These are phyloP conservation scores for Bromus sterilis DNA, from an alignment of 176 grass and related monocot genomes.

Conservation along the genomic window DNA sequence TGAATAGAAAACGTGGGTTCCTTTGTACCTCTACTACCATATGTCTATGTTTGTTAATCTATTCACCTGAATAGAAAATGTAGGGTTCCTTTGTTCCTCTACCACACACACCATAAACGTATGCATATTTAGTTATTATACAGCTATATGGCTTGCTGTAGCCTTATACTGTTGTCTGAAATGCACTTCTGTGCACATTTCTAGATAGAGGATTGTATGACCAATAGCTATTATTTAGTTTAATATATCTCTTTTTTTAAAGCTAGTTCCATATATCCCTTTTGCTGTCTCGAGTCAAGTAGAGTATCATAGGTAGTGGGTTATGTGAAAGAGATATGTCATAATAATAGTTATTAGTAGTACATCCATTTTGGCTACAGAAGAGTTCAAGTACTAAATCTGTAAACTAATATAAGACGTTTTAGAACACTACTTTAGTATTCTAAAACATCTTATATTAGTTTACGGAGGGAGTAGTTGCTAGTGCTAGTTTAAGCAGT, in stretches of 20 bases:
- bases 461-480: neutral
- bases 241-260: neutral
- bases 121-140: neutral
- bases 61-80: neutral
- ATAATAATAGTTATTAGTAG: neutral
- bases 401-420: no score
- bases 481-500: neutral
- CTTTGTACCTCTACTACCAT: neutral
- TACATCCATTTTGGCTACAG: neutral
- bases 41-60: neutral
- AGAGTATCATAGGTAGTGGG: neutral
- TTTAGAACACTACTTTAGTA: no score
- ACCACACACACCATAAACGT: neutral
- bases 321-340: neutral
- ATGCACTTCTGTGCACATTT: neutral
- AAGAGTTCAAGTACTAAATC: no score
- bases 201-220: neutral
- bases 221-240: neutral
- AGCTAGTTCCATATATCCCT: neutral
- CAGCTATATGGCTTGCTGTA: neutral
- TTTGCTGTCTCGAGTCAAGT: neutral
- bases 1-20: neutral
- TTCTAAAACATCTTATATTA: no score
- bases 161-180: neutral
- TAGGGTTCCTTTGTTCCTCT: neutral